Evolutionary conservation across 2,329 filamentous ascomycete genomes (phyloP), one percentile per base, ranked within the genome.

Genomic region (Myriangium duriaei): DNA sequence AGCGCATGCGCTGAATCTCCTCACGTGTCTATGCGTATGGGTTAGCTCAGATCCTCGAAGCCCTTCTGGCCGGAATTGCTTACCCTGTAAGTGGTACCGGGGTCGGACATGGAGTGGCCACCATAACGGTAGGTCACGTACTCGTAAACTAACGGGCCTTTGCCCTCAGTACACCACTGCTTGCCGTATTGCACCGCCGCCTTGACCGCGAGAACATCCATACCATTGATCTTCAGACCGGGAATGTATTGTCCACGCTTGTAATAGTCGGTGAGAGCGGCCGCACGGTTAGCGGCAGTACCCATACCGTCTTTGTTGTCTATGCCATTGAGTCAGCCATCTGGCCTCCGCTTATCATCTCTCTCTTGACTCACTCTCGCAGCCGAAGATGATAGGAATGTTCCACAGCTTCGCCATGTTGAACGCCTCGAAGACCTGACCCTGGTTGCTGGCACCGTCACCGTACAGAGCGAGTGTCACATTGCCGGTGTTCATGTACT

Each of bases 271-370:
- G 91, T 96, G 60, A 95, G 69, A 54, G 91, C 91, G 44, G 91
- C 88, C 45, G 91, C 87, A 56, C 91, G 86, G 65, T 81, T 80
- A 51, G 91, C 88, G 45, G 91, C 82, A 47, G 91, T 98, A 68
- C 91, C 91, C 91, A 98, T 98, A 64, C 91, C 91, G 63, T 98
- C 98, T 69, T 98, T 98, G 81, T 98, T 98, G 77, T 98, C 87
- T 94, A 42, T 17, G 18, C 21, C 15, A 7, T n/a, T 26, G 4
- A 13, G 44, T 56, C 35, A 56, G 52, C 37, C 30, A n/a, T 29
- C 2, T 12, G 12, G 9, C 15, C n/a, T 11, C 21, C n/a, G 5
- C 2, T 1, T 9, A 6, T 29, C 24, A 14, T 16, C 7, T 11
- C n/a, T 14, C 10, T 11, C 11, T 11, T n/a, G 18, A 47, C 85